A percentile compares a stretch with the other conserved stretches of the same genome.
Evolutionary conservation across 768 basidiomycete genomes (phyloP).

Genomic region (Pulveroboletus sp.): DNA sequence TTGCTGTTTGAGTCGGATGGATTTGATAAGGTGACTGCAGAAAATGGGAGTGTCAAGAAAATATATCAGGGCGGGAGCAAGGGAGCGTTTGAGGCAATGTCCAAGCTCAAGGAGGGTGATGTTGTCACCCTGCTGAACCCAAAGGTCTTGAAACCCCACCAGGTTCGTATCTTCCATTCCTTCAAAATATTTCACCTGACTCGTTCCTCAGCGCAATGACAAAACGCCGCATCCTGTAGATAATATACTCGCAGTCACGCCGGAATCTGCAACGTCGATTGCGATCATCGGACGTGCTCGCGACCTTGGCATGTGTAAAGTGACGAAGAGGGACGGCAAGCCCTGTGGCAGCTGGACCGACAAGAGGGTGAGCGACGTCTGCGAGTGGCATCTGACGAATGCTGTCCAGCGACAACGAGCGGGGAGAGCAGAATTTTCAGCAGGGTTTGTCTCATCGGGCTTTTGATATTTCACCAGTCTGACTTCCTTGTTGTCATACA

Average conservation of each 20-base stretch:
- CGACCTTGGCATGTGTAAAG: constrained; percentile 84
- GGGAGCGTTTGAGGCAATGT: constrained; percentile 87
- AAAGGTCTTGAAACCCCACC: constrained; percentile 77
- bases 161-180: constrained; percentile 43
- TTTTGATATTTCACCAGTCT: background rate
- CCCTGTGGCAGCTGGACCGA: constrained; percentile 88
- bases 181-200: background rate
- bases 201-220: constrained; percentile 19
- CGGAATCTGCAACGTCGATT: constrained; percentile 74
- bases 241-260: constrained; percentile 85
- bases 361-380: constrained; percentile 78
- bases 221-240: constrained; percentile 70
- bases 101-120: constrained; percentile 82
- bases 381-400: constrained; percentile 86
- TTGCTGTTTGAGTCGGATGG: constrained; percentile 86
- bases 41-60: constrained; percentile 52
- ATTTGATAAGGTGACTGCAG: constrained; percentile 51
- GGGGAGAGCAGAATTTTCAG: constrained; percentile 79
- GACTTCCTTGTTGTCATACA: no score
- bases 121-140: constrained; percentile 91
- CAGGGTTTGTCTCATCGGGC: constrained; percentile 50
- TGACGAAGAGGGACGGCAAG: constrained; percentile 73
- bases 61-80: constrained; percentile 84
- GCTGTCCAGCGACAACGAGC: constrained; percentile 74
- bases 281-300: constrained; percentile 80